Conservation (phyloP, 2,329 filamentous ascomycete species). For the Aureobasidium sp. region DNA sequence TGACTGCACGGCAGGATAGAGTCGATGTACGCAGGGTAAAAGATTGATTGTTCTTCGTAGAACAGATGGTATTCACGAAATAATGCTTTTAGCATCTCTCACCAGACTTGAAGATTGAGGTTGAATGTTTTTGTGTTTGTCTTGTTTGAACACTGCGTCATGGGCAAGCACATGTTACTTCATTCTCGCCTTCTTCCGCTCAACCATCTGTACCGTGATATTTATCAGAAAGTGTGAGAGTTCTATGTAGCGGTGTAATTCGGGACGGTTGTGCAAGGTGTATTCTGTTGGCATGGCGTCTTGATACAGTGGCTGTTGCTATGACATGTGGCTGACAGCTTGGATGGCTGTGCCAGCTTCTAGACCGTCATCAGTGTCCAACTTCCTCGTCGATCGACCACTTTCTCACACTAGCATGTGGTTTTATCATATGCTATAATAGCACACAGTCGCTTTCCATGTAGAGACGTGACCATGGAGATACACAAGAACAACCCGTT, state of each 20-base stretch:
- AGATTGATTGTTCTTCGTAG: background rate
- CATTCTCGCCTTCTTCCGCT: background rate
- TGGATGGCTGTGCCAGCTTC: background rate
- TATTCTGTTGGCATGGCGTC: background rate
- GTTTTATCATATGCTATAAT: no score
- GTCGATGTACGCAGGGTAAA: no score
- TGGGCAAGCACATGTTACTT: background rate
- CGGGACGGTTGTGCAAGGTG: background rate
- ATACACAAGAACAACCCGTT: no score
- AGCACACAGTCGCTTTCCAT: no score
- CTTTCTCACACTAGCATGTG: no score
- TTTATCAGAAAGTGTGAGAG: background rate
- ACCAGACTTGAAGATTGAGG: background rate
- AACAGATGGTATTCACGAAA: background rate
- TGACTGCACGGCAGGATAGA: no score
- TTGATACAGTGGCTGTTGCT: background rate
- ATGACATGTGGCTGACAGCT: background rate
- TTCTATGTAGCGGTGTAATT: background rate
- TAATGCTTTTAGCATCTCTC: background rate
- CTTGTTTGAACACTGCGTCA: slow-evolving; percentile 9
- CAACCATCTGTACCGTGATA: background rate
- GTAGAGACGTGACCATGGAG: no score
- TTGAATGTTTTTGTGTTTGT: slow-evolving; percentile 10
- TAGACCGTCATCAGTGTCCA: background rate
- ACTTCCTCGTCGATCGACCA: no score